Conservation (phyloP, 2,329 filamentous ascomycete species). For the Aspergillus tubingensis region DNA sequence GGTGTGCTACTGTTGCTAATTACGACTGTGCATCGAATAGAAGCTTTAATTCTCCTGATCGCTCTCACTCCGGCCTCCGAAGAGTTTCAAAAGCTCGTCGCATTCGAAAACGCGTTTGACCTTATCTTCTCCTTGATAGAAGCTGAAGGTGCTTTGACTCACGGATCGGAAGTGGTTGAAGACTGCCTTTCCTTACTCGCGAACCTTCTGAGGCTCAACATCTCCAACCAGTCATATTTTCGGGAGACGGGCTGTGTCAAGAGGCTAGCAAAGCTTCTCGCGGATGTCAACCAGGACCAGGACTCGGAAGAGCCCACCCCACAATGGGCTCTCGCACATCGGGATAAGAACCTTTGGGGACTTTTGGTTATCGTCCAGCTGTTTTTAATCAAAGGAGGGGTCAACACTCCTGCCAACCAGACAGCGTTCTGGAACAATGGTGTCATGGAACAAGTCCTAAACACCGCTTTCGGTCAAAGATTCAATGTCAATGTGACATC, state of each 20-base stretch:
- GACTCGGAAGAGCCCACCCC: conserved; percentile 63
- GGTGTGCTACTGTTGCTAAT: conserved; percentile 13
- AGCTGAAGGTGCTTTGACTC: conserved; percentile 74
- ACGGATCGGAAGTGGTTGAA: conserved; percentile 85
- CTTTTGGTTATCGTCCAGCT: conserved; percentile 82
- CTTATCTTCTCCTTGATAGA: conserved; percentile 80
- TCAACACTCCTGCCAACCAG: conserved; percentile 81
- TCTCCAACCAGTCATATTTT: conserved; percentile 91
- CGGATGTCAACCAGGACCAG: conserved; percentile 57
- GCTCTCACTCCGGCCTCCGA: conserved; percentile 82
- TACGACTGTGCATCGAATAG: conserved; percentile 40
- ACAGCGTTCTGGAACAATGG: conserved; percentile 81
- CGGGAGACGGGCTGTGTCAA: conserved; percentile 83
- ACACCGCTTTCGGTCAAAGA: conserved; percentile 74
- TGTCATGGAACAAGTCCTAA: conserved; percentile 74
- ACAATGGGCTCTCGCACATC: conserved; percentile 73
- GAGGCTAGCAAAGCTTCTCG: conserved; percentile 69
- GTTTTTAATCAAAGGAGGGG: conserved; percentile 79
- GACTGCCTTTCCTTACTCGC: conserved; percentile 89
- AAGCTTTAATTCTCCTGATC: conserved; percentile 82
- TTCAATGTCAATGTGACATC: conserved; percentile 77
- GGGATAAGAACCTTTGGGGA: conserved; percentile 89
- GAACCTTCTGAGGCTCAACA: conserved; percentile 82
- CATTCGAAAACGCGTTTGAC: conserved; percentile 92
- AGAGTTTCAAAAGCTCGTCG: conserved; percentile 92